These are phyloP conservation scores for Blastocystis sp. DNA, from an alignment of 352 stramenopile species.

Conservation along the genomic window DNA sequence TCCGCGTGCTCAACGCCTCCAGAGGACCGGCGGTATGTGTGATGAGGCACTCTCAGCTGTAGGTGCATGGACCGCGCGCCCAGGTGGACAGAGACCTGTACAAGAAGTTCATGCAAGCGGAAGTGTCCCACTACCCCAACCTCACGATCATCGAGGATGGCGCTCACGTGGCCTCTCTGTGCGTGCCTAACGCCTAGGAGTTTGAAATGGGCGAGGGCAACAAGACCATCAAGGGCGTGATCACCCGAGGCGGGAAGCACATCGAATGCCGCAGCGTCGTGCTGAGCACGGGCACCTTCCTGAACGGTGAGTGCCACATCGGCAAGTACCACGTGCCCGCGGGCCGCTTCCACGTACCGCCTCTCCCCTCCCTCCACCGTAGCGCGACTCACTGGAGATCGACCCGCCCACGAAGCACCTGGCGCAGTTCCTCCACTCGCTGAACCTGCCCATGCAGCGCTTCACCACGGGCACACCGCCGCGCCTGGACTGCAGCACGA, in stretches of 20 bases:
- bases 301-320: slow-evolving; percentile 90
- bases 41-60: neutral
- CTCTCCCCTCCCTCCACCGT: neutral
- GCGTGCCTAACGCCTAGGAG: neutral
- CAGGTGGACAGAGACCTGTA: slow-evolving; percentile 97
- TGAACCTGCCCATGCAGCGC: slow-evolving; percentile 53
- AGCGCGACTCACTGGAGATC: slow-evolving; percentile 73
- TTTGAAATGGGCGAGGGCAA: slow-evolving; percentile 72
- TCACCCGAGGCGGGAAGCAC: slow-evolving; percentile 73
- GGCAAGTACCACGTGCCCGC: slow-evolving; percentile 85
- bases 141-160: slow-evolving; percentile 87
- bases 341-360: slow-evolving; percentile 82
- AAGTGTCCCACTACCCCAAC: slow-evolving; percentile 76
- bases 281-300: slow-evolving; percentile 95
- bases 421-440: slow-evolving; percentile 76
- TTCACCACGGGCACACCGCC: slow-evolving; percentile 82
- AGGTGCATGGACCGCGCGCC: slow-evolving; percentile 80
- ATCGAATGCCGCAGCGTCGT: slow-evolving; percentile 78
- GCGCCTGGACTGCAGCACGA: slow-evolving; percentile 87
- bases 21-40: slow-evolving; percentile 81
- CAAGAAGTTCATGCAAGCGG: slow-evolving; percentile 86
- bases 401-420: slow-evolving; percentile 90
- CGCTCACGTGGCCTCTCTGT: slow-evolving; percentile 76
- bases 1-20: slow-evolving; percentile 89
- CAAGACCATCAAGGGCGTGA: slow-evolving; percentile 57